A percentile compares a stretch with the other conserved stretches of the same genome.
phyloP scores from a whole-genome alignment of 176 grass and related monocot genomes.

The Cenchrus purpureus region DNA sequence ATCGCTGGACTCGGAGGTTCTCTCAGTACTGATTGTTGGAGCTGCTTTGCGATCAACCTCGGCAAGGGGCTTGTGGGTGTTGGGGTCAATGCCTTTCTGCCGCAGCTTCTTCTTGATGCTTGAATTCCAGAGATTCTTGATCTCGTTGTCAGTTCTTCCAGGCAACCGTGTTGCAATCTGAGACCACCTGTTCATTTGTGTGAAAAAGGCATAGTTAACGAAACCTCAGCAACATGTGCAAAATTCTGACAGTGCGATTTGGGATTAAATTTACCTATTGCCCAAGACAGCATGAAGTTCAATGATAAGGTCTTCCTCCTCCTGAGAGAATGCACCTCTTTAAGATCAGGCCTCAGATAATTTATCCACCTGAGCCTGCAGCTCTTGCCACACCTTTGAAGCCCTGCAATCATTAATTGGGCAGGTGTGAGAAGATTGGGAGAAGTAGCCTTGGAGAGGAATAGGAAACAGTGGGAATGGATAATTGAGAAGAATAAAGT shows the following conservation, averaged over 20 bases:
- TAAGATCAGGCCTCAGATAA: slow-evolving; percentile 88
- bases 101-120: slow-evolving; percentile 70
- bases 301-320: slow-evolving; percentile 63
- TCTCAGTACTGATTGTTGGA: slow-evolving; percentile 44
- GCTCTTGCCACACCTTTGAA: slow-evolving; percentile 97
- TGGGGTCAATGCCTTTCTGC: slow-evolving; percentile 62
- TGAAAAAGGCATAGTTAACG: slow-evolving; percentile 16
- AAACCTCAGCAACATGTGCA: neutral
- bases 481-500: slow-evolving; percentile 34
- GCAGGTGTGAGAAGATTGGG: slow-evolving; percentile 32
- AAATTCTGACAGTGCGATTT: slow-evolving; percentile 14
- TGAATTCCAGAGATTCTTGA: slow-evolving; percentile 78
- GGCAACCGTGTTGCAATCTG: slow-evolving; percentile 69
- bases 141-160: slow-evolving; percentile 74
- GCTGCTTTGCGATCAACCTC: slow-evolving; percentile 39
- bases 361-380: slow-evolving; percentile 99
- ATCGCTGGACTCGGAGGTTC: slow-evolving; percentile 48
- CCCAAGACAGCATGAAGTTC: slow-evolving; percentile 64
- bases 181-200: slow-evolving; percentile 54
- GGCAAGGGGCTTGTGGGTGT: slow-evolving; percentile 53
- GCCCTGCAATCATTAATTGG: slow-evolving; percentile 50
- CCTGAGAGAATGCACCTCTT: slow-evolving; percentile 72
- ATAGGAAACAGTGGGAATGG: neutral
- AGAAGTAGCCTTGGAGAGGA: slow-evolving; percentile 28
- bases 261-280: slow-evolving; percentile 56